phyloP scores from a whole-genome alignment of 2,329 filamentous ascomycete genomes.

The Ophiostoma angusticollis region DNA sequence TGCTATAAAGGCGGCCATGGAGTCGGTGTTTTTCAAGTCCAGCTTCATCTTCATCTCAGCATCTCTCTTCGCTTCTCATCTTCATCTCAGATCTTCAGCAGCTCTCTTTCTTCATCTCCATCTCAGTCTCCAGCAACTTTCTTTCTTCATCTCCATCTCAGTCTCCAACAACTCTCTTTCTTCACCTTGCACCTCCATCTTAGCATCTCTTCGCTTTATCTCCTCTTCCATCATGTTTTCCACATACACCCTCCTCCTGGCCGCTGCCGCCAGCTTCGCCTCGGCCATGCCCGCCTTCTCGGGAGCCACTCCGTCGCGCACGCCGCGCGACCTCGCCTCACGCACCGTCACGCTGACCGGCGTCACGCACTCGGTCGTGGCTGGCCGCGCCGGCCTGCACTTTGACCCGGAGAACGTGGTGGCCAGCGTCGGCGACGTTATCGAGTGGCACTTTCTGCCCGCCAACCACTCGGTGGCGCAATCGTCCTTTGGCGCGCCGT shows the following conservation, averaged over 20 bases:
- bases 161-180: conserved; percentile 6
- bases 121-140: no score
- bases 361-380: conserved; percentile 33
- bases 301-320: conserved; percentile 12
- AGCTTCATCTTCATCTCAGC: background rate
- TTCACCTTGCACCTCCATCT: conserved; percentile 15
- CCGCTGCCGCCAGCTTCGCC: conserved; percentile 17
- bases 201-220: no score
- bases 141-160: conserved; percentile 3
- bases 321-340: conserved; percentile 15
- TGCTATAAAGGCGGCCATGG: no score
- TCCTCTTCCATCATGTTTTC: conserved; percentile 5
- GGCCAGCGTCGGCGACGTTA: conserved; percentile 34
- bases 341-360: conserved; percentile 25
- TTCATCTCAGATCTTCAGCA: conserved; percentile 9
- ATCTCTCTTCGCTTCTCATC: background rate
- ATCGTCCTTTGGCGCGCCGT: conserved; percentile 30
- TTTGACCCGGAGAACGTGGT: conserved; percentile 39
- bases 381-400: conserved; percentile 29
- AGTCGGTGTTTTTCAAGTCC: no score
- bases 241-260: conserved; percentile 12
- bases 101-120: conserved; percentile 6
- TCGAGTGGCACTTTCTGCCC: conserved; percentile 44
- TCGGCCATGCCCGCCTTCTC: conserved; percentile 22
- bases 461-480: conserved; percentile 28